A percentile compares a stretch with the other conserved stretches of the same genome.
Conservation (phyloP, 2,329 filamentous ascomycete genomes). For the Ophiocordyceps camponoti-saundersi region DNA sequence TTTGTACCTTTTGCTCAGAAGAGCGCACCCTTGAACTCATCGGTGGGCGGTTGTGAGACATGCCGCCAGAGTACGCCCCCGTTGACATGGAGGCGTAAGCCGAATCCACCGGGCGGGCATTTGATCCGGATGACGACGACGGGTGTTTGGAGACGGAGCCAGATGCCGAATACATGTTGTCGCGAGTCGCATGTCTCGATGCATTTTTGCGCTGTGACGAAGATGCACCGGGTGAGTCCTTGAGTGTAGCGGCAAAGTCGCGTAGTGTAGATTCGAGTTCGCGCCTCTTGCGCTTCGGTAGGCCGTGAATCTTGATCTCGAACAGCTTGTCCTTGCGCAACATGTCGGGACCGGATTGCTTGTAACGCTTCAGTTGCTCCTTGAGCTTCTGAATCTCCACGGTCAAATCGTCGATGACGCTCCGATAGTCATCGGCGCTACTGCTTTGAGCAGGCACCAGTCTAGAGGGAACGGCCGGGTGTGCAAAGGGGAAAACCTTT, state of each 20-base stretch:
- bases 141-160: slow-evolving; percentile 32
- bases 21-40: slow-evolving; percentile 20
- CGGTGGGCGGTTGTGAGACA: slow-evolving; percentile 19
- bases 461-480: slow-evolving; percentile 10
- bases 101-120: slow-evolving; percentile 38
- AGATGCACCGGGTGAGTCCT: slow-evolving; percentile 26
- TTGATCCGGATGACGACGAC: slow-evolving; percentile 33
- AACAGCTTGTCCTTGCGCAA: slow-evolving; percentile 64
- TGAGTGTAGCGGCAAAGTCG: slow-evolving; percentile 50
- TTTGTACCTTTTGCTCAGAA: slow-evolving; percentile 45
- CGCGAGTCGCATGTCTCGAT: slow-evolving; percentile 19
- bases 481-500: slow-evolving; percentile 8
- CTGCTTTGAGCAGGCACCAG: slow-evolving; percentile 29
- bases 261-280: slow-evolving; percentile 60
- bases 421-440: slow-evolving; percentile 58
- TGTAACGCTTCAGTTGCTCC: slow-evolving; percentile 54
- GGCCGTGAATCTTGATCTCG: slow-evolving; percentile 62
- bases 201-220: slow-evolving; percentile 23
- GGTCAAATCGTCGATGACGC: slow-evolving; percentile 77
- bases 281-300: slow-evolving; percentile 55
- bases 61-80: slow-evolving; percentile 26
- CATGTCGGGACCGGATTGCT: slow-evolving; percentile 47
- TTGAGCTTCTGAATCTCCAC: slow-evolving; percentile 68
- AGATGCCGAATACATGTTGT: slow-evolving; percentile 21
- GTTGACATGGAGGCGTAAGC: slow-evolving; percentile 53